Evolutionary conservation across 108 stramenopile genomes (phyloP).

Genomic region (Fragilaria radians): DNA sequence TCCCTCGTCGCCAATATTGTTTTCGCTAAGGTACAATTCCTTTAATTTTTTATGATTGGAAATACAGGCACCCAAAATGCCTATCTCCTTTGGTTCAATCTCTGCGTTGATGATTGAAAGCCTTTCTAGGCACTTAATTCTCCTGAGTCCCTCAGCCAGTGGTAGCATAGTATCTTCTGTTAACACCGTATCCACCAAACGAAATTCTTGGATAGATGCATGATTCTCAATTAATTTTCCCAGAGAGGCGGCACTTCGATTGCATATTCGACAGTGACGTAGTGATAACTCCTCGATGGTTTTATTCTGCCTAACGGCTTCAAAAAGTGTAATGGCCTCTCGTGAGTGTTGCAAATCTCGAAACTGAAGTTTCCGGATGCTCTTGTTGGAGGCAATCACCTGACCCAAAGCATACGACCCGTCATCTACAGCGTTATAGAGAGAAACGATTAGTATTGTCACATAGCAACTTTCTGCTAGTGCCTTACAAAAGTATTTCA

Average conservation of each 20-base stretch:
- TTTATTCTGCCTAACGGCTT: constrained; percentile 2
- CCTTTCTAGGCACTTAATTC: neutral
- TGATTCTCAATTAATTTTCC: neutral
- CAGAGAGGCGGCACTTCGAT: constrained; percentile 2
- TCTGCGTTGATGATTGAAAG: constrained; percentile 15
- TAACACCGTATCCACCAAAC: constrained; percentile 17
- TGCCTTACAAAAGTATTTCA: constrained; percentile 1
- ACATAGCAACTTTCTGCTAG: constrained; percentile 10
- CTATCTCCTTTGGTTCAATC: neutral
- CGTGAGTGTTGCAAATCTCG: constrained; percentile 14
- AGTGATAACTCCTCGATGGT: constrained; percentile 13
- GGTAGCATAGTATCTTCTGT: neutral
- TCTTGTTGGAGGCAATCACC: constrained; percentile 1
- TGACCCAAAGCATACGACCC: constrained; percentile 11
- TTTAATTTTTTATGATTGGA: neutral
- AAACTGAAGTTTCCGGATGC: constrained; percentile 14
- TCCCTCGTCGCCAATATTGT: constrained; percentile 17
- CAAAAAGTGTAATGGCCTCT: constrained; percentile 9
- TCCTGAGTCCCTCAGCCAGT: constrained; percentile 4
- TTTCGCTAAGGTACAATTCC: constrained; percentile 13
- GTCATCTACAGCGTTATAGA: constrained; percentile 16
- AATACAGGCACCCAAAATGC: constrained; percentile 4
- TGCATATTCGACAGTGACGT: constrained; percentile 13
- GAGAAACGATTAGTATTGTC: constrained; percentile 8
- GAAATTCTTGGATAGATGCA: constrained; percentile 9